A percentile compares a stretch with the other conserved stretches of the same genome.
Evolutionary conservation across 768 basidiomycete genomes (phyloP).

Genomic region (Xerocomellus amylosporus): DNA sequence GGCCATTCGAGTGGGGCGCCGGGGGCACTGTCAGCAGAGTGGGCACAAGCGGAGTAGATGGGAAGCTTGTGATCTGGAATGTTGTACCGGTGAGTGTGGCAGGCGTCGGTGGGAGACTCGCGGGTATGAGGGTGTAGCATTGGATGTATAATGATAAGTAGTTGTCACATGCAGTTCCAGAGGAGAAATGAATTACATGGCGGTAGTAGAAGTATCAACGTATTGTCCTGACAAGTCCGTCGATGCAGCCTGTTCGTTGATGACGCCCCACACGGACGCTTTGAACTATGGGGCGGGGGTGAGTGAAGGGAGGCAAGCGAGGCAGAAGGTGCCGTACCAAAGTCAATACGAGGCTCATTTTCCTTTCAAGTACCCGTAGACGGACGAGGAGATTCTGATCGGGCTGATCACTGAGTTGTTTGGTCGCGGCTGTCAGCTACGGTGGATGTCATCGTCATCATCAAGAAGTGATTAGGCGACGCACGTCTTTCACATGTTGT

Average conservation of each 20-base stretch:
- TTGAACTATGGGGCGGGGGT: constrained; percentile 63
- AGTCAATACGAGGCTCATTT: constrained; percentile 93
- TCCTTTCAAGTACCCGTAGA: constrained; percentile 80
- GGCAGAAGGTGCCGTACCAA: constrained; percentile 47
- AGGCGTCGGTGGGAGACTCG: constrained; percentile 47
- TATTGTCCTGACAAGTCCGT: constrained; percentile 16
- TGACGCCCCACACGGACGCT: constrained; percentile 92
- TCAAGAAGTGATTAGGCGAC: constrained; percentile 17
- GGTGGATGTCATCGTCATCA: not conserved
- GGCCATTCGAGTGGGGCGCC: constrained; percentile 59
- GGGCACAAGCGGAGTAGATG: constrained; percentile 92
- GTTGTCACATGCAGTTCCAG: not conserved
- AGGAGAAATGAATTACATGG: constrained; percentile 9
- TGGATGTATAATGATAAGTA: not conserved
- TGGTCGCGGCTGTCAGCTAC: constrained; percentile 68
- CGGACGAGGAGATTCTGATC: constrained; percentile 75
- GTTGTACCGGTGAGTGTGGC: constrained; percentile 52
- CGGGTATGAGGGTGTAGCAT: constrained; percentile 42
- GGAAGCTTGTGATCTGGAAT: constrained; percentile 89
- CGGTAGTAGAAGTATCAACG: constrained; percentile 13
- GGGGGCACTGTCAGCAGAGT: constrained; percentile 66
- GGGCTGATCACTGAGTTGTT: constrained; percentile 66
- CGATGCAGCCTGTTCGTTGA: constrained; percentile 67
- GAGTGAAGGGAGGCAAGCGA: not conserved
- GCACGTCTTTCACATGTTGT: constrained; percentile 73